Conservation (phyloP, 768 basidiomycete genomes). For the Psilocybe cyanescens region DNA sequence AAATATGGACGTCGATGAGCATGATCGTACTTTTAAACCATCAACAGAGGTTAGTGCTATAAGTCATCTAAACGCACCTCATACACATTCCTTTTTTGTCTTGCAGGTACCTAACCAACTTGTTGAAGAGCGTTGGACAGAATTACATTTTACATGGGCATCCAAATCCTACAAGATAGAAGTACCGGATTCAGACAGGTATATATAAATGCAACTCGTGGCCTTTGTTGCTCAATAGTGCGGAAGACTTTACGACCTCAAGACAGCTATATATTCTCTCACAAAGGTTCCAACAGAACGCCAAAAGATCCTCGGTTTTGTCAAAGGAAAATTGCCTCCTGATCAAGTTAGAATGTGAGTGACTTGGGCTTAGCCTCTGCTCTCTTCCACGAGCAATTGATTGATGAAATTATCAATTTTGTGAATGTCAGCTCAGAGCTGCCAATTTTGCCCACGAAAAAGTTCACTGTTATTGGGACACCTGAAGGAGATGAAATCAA, state of each 20-base stretch:
- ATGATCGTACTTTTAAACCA: neutral
- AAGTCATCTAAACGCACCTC: neutral
- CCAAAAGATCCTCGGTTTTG: conserved; percentile 87
- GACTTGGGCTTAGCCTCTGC: conserved; percentile 23
- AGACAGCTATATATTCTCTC: conserved; percentile 62
- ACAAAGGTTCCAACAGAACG: conserved; percentile 84
- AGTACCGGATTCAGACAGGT: conserved; percentile 83
- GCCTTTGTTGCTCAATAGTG: conserved; percentile 3
- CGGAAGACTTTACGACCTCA: conserved; percentile 81
- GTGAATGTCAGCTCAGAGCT: conserved; percentile 53
- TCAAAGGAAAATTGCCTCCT: conserved; percentile 80
- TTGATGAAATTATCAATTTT: conserved; percentile 9
- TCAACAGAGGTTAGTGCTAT: neutral
- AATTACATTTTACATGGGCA: conserved; percentile 73
- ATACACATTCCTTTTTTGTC: neutral
- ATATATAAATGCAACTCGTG: neutral
- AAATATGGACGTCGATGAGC: neutral
- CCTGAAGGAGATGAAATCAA: conserved; percentile 86
- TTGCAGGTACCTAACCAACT: conserved; percentile 16
- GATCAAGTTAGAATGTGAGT: conserved; percentile 72
- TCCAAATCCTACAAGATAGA: conserved; percentile 68
- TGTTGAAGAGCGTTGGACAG: conserved; percentile 54
- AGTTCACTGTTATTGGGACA: conserved; percentile 86
- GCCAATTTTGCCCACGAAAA: conserved; percentile 61
- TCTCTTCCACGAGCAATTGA: neutral